Evolutionary conservation across 305 asterid genomes (phyloP).

Genomic region (Nicotiana rustica): DNA sequence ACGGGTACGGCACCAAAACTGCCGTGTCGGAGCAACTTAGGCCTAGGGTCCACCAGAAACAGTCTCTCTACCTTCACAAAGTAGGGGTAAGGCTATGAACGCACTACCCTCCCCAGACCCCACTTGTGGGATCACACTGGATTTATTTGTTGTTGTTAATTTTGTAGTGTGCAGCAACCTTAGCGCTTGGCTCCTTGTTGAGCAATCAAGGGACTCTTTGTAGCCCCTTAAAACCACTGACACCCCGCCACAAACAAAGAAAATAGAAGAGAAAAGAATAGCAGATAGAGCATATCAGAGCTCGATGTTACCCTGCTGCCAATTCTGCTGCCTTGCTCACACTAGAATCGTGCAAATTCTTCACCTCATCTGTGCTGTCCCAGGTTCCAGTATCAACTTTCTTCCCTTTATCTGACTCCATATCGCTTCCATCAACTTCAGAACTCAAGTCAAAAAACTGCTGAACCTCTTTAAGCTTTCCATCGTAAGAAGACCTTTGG

Average conservation of each 20-base stretch:
- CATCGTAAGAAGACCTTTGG: conserved; percentile 73
- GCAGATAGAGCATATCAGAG: not conserved
- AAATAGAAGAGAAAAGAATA: not conserved
- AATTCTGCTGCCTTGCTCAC: conserved; percentile 91
- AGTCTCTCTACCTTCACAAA: too few species aligned
- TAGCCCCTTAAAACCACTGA: conserved; percentile 17
- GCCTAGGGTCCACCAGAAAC: too few species aligned
- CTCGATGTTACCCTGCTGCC: conserved; percentile 75
- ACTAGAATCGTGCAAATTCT: conserved; percentile 75
- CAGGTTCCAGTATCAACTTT: conserved; percentile 66
- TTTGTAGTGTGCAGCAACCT: conserved; percentile 13
- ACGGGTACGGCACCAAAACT: too few species aligned
- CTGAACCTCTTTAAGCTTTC: conserved; percentile 84
- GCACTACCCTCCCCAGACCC: too few species aligned
- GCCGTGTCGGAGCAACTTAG: too few species aligned
- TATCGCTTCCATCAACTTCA: conserved; percentile 64
- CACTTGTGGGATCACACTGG: too few species aligned
- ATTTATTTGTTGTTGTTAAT: not conserved
- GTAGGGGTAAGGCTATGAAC: too few species aligned
- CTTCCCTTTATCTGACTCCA: conserved; percentile 79
- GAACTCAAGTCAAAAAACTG: conserved; percentile 67
- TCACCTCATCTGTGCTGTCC: conserved; percentile 62
- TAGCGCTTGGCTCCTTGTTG: not conserved
- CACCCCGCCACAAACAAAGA: not conserved
- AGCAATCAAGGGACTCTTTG: not conserved